phyloP scores from a whole-genome alignment of 1,284 basidiomycete genomes.

The Waitea zeae region DNA sequence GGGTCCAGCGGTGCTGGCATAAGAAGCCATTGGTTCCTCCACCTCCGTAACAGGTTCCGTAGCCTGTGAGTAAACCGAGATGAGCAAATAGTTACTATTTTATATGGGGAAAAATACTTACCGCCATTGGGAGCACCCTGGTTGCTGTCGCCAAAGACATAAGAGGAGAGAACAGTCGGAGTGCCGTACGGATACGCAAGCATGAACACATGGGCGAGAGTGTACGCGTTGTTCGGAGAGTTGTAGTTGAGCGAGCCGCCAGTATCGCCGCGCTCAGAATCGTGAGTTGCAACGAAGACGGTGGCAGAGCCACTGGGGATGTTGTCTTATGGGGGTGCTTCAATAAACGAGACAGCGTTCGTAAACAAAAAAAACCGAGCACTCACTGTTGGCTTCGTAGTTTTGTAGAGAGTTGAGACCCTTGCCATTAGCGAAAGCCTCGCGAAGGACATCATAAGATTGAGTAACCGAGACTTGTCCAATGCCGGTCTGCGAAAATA shows the following conservation, averaged over 20 bases:
- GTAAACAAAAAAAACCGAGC: neutral
- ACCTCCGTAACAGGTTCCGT: constrained; percentile 12
- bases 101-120: constrained; percentile 8
- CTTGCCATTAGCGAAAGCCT: constrained; percentile 11
- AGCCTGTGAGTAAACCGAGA: constrained; percentile 9
- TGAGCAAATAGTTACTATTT: constrained; percentile 4
- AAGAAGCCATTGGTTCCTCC: constrained; percentile 13
- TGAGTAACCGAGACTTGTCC: constrained; percentile 10
- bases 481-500: constrained; percentile 1
- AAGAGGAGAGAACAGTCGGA: constrained; percentile 46
- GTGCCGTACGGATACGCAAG: constrained; percentile 47
- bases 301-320: constrained; percentile 8
- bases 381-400: constrained; percentile 8
- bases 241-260: constrained; percentile 8
- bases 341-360: neutral
- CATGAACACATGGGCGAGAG: constrained; percentile 13
- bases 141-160: constrained; percentile 30
- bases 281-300: constrained; percentile 15
- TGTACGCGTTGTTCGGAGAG: constrained; percentile 13
- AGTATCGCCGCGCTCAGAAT: constrained; percentile 14
- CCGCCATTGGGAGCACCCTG: constrained; percentile 30
- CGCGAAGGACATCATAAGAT: constrained; percentile 11
- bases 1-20: constrained; percentile 19
- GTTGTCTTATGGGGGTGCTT: neutral
- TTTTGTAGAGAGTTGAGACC: constrained; percentile 9